A percentile compares a stretch with the other conserved stretches of the same genome.
Evolutionary conservation across 1,139 yeast genomes (phyloP).

Genomic region (Saccharomyces hybrid): DNA sequence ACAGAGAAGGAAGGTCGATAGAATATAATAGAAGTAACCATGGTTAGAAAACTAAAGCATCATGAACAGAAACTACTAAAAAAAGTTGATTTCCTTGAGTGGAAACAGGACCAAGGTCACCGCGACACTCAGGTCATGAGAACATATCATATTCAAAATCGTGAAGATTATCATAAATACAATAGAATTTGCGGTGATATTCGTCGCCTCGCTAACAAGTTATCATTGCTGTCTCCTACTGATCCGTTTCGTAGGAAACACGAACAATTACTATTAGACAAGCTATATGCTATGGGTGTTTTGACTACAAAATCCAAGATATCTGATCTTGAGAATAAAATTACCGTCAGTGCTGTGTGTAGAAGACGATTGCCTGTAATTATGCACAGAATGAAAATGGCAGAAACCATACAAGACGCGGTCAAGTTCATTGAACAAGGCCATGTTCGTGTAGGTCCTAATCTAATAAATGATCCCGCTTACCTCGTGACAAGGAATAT

Average conservation of each 20-base stretch:
- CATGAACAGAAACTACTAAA: conserved; percentile 92
- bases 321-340: conserved; percentile 85
- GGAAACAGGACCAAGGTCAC: conserved; percentile 95
- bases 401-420: conserved; percentile 81
- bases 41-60: conserved; percentile 89
- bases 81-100: conserved; percentile 93
- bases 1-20: not conserved
- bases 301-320: conserved; percentile 78
- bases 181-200: conserved; percentile 87
- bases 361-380: conserved; percentile 90
- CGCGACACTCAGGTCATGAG: conserved; percentile 94
- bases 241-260: conserved; percentile 84
- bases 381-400: conserved; percentile 93
- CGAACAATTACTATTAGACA: conserved; percentile 78
- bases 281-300: conserved; percentile 81
- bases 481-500: conserved; percentile 82
- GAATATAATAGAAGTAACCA: conserved; percentile 24
- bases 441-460: conserved; percentile 95
- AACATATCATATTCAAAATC: conserved; percentile 83
- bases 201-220: conserved; percentile 75
- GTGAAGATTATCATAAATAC: conserved; percentile 93
- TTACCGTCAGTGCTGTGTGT: conserved; percentile 87
- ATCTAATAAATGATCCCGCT: conserved; percentile 91
- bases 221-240: conserved; percentile 74
- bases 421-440: conserved; percentile 93